A percentile compares a stretch with the other conserved stretches of the same genome.
These are phyloP conservation scores for Grigorovia yakushimaensis DNA, from an alignment of 805 yeast genomes.

Conservation along the genomic window DNA sequence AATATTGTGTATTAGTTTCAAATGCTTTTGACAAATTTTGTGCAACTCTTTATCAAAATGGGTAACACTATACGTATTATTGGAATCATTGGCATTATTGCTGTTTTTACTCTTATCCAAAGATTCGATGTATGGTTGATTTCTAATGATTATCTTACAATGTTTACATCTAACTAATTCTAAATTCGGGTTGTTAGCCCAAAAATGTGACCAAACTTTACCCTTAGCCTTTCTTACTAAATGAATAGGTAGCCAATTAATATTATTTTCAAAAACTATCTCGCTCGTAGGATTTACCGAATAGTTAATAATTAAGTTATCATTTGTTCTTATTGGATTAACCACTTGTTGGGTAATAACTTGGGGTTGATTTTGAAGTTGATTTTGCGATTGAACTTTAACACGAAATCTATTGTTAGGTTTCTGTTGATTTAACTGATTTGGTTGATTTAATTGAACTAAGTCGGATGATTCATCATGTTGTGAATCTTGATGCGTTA, in stretches of 20 bases:
- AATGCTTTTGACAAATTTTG: conserved; percentile 5
- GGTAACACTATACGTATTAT: too few species aligned
- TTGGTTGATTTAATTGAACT: too few species aligned
- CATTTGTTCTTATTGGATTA: not conserved
- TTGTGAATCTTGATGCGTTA: too few species aligned
- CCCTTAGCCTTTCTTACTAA: conserved; percentile 5
- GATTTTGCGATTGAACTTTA: too few species aligned
- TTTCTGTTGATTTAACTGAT: not conserved
- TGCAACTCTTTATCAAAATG: not conserved
- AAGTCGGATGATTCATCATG: too few species aligned
- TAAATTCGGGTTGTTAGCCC: conserved; percentile 1
- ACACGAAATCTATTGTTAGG: not conserved
- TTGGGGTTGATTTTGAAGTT: not conserved
- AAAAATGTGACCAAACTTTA: conserved; percentile 10
- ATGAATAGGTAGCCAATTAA: conserved; percentile 12
- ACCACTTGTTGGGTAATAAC: not conserved
- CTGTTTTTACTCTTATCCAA: not conserved
- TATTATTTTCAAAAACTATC: conserved; percentile 3
- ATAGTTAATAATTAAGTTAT: not conserved
- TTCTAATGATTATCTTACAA: conserved; percentile 8
- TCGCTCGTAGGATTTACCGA: conserved; percentile 1
- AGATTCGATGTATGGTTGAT: not conserved
- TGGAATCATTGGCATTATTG: not conserved
- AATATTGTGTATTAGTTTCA: conserved; percentile 7
- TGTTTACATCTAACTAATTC: conserved; percentile 11